Evolutionary conservation across 148 eudicot species (phyloP), one percentile per base, ranked within the genome.

Genomic region (Drosera capensis): DNA sequence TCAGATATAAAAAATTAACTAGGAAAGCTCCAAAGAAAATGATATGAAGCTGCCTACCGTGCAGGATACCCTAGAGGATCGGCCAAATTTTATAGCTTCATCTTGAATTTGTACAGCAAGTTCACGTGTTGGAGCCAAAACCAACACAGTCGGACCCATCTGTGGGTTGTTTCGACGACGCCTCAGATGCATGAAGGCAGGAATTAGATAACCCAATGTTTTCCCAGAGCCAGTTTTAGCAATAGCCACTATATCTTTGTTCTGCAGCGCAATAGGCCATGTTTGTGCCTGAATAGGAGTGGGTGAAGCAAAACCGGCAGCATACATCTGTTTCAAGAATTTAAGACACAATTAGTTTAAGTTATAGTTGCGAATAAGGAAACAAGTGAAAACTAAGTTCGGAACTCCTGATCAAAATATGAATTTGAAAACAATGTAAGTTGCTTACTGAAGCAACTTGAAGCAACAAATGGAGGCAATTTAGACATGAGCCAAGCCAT

Each of bases 361-460:
- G n/a, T n/a, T n/a, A n/a, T n/a, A n/a, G n/a, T n/a, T n/a, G n/a
- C n/a, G n/a, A n/a, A n/a, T n/a, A n/a, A n/a, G n/a, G n/a, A n/a
- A 40, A 25, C 40, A 26, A 16, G 15, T 15, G 51, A 47, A 15
- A 52, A 30, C 40, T 23, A 50, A 55, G 45, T 29, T 25, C 35
- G 20, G 39, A 54, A 55, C n/a, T n/a, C n/a, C n/a, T n/a, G n/a
- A n/a, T n/a, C n/a, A n/a, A n/a, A n/a, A n/a, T n/a, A n/a, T n/a
- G n/a, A 47, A 15, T 21, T 44, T 23, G 14, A 29, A 41, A 55
- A 65, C 60, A 34, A 74, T 77, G 59, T 73, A 63, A 55, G 97
- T 84, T 84, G 95, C 99, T 90, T 90, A 90, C 95, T 72, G 79
- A 80, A 90, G 99, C 99, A 90, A 88, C 97, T 80, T 43, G 79